Evolutionary conservation across 805 yeast species (phyloP).

Genomic region (Komagataella ulmi): DNA sequence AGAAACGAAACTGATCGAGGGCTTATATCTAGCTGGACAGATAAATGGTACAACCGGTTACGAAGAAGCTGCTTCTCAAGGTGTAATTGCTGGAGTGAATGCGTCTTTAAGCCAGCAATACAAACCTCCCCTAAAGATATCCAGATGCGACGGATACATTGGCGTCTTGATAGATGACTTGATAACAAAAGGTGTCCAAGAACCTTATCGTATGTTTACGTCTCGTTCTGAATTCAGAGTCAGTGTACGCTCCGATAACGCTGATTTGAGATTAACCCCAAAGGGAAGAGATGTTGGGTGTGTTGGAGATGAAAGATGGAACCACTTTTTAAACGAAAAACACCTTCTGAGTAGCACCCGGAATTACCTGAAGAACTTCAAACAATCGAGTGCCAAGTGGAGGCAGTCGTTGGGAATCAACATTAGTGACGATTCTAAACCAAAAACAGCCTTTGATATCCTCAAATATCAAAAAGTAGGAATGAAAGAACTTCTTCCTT

Average conservation of each 20-base stretch:
- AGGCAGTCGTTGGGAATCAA: conserved; percentile 24
- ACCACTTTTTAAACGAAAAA: conserved; percentile 28
- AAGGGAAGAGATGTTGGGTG: conserved; percentile 56
- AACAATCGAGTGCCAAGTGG: conserved; percentile 55
- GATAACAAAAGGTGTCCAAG: conserved; percentile 89
- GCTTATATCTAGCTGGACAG: conserved; percentile 88
- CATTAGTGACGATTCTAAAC: conserved; percentile 39
- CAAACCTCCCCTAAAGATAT: conserved; percentile 34
- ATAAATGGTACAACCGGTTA: conserved; percentile 98
- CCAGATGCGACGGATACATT: conserved; percentile 75
- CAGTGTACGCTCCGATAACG: conserved; percentile 86
- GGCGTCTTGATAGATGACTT: conserved; percentile 93
- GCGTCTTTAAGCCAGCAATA: conserved; percentile 53
- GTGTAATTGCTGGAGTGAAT: conserved; percentile 88
- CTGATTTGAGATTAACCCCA: conserved; percentile 73
- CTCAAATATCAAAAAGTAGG: conserved; percentile 37
- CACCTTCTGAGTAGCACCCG: conserved; percentile 27
- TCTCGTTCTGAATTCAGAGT: conserved; percentile 90
- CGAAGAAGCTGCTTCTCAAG: conserved; percentile 98
- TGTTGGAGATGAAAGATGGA: conserved; percentile 47
- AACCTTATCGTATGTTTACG: conserved; percentile 97
- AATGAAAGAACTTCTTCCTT: conserved; percentile 21
- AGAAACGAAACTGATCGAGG: conserved; percentile 70
- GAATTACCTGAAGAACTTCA: conserved; percentile 27
- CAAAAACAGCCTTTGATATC: conserved; percentile 59